Conservation (phyloP, 176 grass and related monocot species). For the Triticum urartu region DNA sequence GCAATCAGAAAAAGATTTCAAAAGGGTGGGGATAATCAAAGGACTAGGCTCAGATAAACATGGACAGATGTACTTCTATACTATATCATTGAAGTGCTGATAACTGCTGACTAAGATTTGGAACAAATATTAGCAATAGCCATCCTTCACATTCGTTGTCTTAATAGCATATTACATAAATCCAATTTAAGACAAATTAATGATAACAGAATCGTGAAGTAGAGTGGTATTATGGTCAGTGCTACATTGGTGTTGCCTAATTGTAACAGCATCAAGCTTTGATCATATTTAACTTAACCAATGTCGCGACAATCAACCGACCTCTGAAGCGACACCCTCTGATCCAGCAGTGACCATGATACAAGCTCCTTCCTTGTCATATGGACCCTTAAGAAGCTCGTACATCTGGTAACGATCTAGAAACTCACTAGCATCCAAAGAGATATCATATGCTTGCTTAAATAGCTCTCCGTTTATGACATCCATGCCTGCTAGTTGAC, state of each 20-base stretch:
- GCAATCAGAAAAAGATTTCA: neutral
- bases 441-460: constrained; percentile 73
- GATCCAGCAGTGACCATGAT: constrained; percentile 68
- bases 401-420: constrained; percentile 79
- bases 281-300: neutral
- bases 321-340: constrained; percentile 69
- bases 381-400: constrained; percentile 70
- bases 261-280: neutral
- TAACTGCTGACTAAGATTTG: neutral
- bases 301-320: constrained; percentile 23
- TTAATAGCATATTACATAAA: neutral
- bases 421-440: constrained; percentile 71
- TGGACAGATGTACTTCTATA: neutral
- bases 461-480: constrained; percentile 75
- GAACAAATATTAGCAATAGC: neutral
- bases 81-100: neutral
- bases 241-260: neutral
- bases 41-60: neutral
- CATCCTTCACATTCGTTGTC: neutral
- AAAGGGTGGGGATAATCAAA: constrained; percentile 1
- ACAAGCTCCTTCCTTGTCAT: constrained; percentile 92
- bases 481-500: constrained; percentile 82
- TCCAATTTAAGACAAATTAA: neutral
- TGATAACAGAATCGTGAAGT: neutral
- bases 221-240: neutral